Evolutionary conservation across 1,139 yeast genomes (phyloP).

Genomic region (Pichia sp.): DNA sequence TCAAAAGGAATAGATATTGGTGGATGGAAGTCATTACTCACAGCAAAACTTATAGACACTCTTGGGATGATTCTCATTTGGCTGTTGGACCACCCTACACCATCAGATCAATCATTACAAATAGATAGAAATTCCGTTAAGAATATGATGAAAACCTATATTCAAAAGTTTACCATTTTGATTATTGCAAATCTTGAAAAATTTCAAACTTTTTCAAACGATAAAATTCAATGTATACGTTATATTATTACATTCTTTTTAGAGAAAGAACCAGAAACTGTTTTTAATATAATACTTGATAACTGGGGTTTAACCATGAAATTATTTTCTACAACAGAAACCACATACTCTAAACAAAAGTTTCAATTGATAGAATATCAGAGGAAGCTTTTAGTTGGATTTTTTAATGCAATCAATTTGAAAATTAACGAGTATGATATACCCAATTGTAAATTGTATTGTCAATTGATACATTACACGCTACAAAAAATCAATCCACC

Average conservation of each 20-base stretch:
- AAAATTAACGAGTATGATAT: background rate
- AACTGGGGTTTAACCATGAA: conserved; percentile 5
- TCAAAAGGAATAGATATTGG: background rate
- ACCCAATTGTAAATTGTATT: background rate
- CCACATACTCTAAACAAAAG: background rate
- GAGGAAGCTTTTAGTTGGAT: background rate
- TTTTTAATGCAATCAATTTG: conserved; percentile 4
- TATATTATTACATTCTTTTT: conserved; percentile 1
- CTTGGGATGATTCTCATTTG: conserved; percentile 3
- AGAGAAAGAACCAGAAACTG: conserved; percentile 2
- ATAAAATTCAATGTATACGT: background rate
- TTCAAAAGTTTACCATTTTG: too few species aligned
- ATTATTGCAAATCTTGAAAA: too few species aligned
- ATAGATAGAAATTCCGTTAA: background rate
- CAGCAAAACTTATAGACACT: conserved; percentile 6
- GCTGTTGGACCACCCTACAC: conserved; percentile 6
- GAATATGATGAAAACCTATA: background rate
- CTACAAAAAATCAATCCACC: background rate
- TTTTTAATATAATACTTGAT: background rate
- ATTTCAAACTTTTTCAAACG: background rate
- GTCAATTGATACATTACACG: conserved; percentile 1
- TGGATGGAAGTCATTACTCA: conserved; percentile 6
- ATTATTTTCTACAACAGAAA: background rate
- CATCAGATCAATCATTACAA: too few species aligned
- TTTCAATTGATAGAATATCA: conserved; percentile 5